These are phyloP conservation scores for Kitagawia praeruptora DNA, from an alignment of 129 eudicot genomes.

Conservation along the genomic window DNA sequence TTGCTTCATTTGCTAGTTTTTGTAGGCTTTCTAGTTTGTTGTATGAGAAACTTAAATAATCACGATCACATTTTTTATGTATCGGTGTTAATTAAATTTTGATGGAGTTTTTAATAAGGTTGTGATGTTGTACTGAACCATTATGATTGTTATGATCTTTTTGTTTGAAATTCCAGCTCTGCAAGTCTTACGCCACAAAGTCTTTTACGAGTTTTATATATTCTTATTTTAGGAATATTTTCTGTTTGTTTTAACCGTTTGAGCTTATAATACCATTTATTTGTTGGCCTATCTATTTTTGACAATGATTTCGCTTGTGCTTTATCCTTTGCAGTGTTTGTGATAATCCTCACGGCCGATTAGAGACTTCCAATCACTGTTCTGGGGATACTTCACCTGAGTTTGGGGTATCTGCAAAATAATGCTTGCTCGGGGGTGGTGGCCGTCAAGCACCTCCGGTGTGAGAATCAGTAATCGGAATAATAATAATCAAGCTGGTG, in stretches of 20 bases:
- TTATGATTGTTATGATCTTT: not conserved
- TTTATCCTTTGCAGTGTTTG: constrained; percentile 37
- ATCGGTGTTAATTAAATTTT: not conserved
- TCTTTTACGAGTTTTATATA: not conserved
- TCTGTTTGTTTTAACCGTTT: not conserved
- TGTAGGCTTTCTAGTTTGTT: not conserved
- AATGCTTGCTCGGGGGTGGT: no score
- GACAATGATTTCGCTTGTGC: not conserved
- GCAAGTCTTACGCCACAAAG: constrained; percentile 1
- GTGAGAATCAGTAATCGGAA: no score
- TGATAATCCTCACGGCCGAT: no score
- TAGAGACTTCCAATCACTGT: no score
- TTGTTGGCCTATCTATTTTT: not conserved
- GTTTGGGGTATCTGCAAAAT: no score
- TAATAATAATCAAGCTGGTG: no score
- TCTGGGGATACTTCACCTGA: no score
- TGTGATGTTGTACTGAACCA: not conserved
- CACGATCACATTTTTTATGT: not conserved
- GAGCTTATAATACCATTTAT: not conserved
- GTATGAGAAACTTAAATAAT: not conserved
- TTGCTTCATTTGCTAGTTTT: not conserved
- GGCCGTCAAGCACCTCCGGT: no score
- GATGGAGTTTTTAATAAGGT: no score
- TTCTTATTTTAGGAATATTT: not conserved
- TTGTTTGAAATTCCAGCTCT: constrained; percentile 1